Evolutionary conservation across 2,329 filamentous ascomycete genomes (phyloP), one percentile per base, ranked within the genome.

Genomic region (Cladosporium sphaerospermum): DNA sequence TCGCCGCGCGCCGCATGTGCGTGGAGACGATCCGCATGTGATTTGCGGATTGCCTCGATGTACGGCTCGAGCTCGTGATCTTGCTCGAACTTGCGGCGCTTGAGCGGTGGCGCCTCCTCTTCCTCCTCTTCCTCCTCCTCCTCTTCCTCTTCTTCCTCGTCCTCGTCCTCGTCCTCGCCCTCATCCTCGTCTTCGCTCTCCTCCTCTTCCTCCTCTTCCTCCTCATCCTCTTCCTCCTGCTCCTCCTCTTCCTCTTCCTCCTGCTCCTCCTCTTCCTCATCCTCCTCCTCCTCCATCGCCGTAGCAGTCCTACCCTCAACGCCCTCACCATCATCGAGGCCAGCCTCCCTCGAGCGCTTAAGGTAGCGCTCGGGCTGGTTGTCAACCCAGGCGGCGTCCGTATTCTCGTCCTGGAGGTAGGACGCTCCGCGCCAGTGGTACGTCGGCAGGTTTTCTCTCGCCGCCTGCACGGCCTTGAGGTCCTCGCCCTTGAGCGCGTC

Each of bases 341-440:
- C n/a, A n/a, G 14, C 13, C 19, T 3, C 16, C 9, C 39, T 18
- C 36, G n/a, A 32, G 31, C 50, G 42, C 52, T 54, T 54, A 28
- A 48, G 32, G 33, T 54, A 54, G 16, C 54, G 48, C 32, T 47
- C 37, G 8, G 54, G 54, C 49, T 55, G 54, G 33, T 52, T 42
- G 9, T 52, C 50, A 16, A 56, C 39, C 54, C 54, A 56, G 7
- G 32, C 39, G 11, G 39, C 18, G 23, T 42, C 36, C 19, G 54
- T 56, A n/a, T 48, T 44, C 28, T 46, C 45, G 34, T 56, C 54
- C 39, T 36, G 31, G 31, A 33, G 50, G 41, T 53, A 56, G 14
- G 41, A 44, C 2, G 54, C 54, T 23, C 54, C 49, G 23, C 50
- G 49, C 36, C 53, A 56, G 37, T 52, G 50, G 45, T 56, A 56